A percentile compares a stretch with the other conserved stretches of the same genome.
Conservation (phyloP, 2,329 filamentous ascomycete genomes). For the Sclerotinia trifoliorum region DNA sequence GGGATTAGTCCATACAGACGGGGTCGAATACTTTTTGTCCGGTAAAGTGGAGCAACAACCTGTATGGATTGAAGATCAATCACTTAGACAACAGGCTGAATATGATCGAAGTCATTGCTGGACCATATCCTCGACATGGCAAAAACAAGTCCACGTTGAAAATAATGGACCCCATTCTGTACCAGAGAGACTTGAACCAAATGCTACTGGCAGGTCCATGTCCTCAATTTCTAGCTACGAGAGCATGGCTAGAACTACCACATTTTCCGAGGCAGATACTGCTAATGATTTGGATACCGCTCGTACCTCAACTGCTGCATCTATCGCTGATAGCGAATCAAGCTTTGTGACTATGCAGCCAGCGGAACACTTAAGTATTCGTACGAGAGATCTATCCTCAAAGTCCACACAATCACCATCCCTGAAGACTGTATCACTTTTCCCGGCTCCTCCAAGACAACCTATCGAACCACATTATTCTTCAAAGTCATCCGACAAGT, state of each 20-base stretch:
- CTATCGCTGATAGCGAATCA: constrained; percentile 17
- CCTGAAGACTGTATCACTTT: constrained; percentile 8
- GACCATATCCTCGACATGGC: constrained; percentile 27
- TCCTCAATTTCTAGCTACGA: constrained; percentile 15
- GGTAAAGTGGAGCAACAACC: constrained; percentile 54
- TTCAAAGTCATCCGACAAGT: background rate
- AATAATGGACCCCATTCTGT: background rate
- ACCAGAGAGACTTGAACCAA: background rate
- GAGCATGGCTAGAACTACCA: constrained; percentile 15
- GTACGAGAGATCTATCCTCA: constrained; percentile 2
- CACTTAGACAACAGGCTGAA: constrained; percentile 34
- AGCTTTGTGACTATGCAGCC: constrained; percentile 15
- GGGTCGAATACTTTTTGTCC: constrained; percentile 57
- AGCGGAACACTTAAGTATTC: constrained; percentile 7
- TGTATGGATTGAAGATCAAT: constrained; percentile 49
- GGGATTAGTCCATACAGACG: constrained; percentile 51
- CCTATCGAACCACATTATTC: constrained; percentile 3
- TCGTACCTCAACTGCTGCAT: background rate
- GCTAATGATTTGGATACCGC: constrained; percentile 1
- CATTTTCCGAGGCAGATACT: constrained; percentile 21
- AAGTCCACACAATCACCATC: background rate
- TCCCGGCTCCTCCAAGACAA: constrained; percentile 12
- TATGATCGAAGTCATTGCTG: constrained; percentile 40
- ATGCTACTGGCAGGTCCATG: background rate
- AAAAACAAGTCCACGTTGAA: background rate